A percentile compares a stretch with the other conserved stretches of the same genome.
Conservation (phyloP, 768 basidiomycete genomes). For the Serendipita sp. region DNA sequence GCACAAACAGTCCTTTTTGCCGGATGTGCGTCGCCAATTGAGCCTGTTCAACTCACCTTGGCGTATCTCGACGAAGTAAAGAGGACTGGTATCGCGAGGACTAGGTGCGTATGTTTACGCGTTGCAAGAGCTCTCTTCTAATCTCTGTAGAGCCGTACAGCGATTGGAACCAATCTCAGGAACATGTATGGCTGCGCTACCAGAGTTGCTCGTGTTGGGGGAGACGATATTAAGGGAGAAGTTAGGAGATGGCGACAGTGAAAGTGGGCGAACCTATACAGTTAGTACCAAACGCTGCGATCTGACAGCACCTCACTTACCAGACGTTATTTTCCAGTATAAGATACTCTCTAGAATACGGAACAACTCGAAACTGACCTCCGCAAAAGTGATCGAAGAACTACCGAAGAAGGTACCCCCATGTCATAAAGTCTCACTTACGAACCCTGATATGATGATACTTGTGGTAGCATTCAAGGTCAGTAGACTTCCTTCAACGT, state of each 20-base stretch:
- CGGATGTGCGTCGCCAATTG: neutral
- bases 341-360: neutral
- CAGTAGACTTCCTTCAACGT: neutral
- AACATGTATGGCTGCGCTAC: neutral
- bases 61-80: neutral
- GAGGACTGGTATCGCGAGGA: neutral
- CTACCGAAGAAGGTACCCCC: neutral
- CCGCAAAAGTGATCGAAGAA: neutral
- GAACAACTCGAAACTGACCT: neutral
- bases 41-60: neutral
- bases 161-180: neutral
- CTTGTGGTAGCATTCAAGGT: neutral
- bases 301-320: too few relatives aligned
- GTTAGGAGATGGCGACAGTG: neutral
- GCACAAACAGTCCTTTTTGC: neutral
- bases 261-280: neutral
- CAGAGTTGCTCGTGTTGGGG: neutral
- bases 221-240: neutral
- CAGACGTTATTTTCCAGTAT: neutral
- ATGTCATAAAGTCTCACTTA: neutral
- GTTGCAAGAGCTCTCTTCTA: neutral
- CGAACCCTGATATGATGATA: neutral
- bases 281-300: neutral
- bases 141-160: neutral
- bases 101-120: neutral